Evolutionary conservation across 2,329 filamentous ascomycete species (phyloP).

Genomic region (Coccinonectria pachysandricola): DNA sequence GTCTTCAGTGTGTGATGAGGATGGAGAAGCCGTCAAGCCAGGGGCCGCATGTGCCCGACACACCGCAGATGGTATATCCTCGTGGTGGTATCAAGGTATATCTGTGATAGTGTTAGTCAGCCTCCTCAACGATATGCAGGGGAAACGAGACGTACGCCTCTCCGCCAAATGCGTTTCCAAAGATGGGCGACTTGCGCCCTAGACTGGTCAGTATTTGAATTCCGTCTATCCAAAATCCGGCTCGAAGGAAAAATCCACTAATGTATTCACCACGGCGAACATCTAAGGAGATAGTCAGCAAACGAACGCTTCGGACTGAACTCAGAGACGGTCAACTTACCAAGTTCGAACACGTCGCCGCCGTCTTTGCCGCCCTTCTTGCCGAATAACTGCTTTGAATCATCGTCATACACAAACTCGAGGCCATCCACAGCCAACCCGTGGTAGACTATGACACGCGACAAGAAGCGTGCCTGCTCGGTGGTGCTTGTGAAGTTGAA

Average conservation of each 20-base stretch:
- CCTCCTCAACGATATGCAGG: background rate
- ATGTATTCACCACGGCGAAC: constrained; percentile 77
- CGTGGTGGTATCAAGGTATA: constrained; percentile 81
- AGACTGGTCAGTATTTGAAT: constrained; percentile 83
- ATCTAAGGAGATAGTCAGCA: too few species aligned
- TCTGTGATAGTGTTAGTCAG: constrained; percentile 35
- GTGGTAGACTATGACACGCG: constrained; percentile 65
- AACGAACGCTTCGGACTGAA: too few species aligned
- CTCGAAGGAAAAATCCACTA: constrained; percentile 73
- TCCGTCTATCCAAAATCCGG: constrained; percentile 76
- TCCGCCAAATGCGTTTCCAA: constrained; percentile 71
- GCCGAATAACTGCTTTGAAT: constrained; percentile 75
- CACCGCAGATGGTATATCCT: constrained; percentile 79
- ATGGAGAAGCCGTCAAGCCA: constrained; percentile 84
- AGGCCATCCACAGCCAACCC: constrained; percentile 71
- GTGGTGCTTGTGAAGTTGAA: constrained; percentile 62
- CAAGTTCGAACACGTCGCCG: constrained; percentile 66
- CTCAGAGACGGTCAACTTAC: constrained; percentile 34
- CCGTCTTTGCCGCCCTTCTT: constrained; percentile 61
- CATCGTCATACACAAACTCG: constrained; percentile 89
- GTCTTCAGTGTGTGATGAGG: constrained; percentile 43
- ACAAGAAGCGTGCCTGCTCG: constrained; percentile 62
- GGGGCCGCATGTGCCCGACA: constrained; percentile 68
- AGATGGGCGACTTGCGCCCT: constrained; percentile 76
- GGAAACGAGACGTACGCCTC: constrained; percentile 57